Evolutionary conservation across 2,329 filamentous ascomycete genomes (phyloP).

Genomic region (Clonostachys solani): DNA sequence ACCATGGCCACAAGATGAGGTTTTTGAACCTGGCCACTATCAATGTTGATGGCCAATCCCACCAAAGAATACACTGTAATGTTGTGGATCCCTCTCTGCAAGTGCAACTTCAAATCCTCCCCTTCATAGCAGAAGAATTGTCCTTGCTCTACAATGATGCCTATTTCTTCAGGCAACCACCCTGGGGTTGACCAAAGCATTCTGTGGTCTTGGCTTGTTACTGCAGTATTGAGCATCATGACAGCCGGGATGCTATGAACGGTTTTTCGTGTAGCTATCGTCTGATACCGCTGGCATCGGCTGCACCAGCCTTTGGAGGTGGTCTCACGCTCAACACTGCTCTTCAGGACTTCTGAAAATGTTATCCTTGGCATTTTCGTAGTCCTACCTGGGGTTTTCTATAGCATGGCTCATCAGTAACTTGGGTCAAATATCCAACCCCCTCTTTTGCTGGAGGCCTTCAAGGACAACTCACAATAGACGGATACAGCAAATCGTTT

Average conservation of each 20-base stretch:
- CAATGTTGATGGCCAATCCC: conserved; percentile 85
- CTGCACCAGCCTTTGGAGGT: conserved; percentile 92
- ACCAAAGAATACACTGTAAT: conserved; percentile 89
- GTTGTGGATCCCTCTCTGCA: conserved; percentile 74
- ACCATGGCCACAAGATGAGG: conserved; percentile 88
- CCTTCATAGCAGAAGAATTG: conserved; percentile 95
- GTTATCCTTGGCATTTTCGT: conserved; percentile 51
- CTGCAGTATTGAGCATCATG: conserved; percentile 83
- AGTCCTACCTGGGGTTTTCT: conserved; percentile 45
- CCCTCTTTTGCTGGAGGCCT: no score
- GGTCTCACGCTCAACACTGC: conserved; percentile 84
- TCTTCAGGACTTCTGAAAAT: conserved; percentile 91
- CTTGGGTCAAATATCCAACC: not conserved
- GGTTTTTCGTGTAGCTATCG: conserved; percentile 77
- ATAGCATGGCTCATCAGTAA: conserved; percentile 10
- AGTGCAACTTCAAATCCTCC: conserved; percentile 75
- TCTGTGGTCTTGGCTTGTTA: conserved; percentile 66
- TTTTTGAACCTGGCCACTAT: conserved; percentile 79
- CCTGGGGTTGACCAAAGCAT: conserved; percentile 84
- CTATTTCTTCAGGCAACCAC: conserved; percentile 92
- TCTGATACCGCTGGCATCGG: conserved; percentile 86
- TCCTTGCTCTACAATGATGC: conserved; percentile 84
- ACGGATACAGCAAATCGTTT: conserved; percentile 81
- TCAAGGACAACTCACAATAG: conserved; percentile 18
- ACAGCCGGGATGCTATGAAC: conserved; percentile 79